phyloP scores from a whole-genome alignment of 2,329 filamentous ascomycete genomes.

The Diplodia seriata region DNA sequence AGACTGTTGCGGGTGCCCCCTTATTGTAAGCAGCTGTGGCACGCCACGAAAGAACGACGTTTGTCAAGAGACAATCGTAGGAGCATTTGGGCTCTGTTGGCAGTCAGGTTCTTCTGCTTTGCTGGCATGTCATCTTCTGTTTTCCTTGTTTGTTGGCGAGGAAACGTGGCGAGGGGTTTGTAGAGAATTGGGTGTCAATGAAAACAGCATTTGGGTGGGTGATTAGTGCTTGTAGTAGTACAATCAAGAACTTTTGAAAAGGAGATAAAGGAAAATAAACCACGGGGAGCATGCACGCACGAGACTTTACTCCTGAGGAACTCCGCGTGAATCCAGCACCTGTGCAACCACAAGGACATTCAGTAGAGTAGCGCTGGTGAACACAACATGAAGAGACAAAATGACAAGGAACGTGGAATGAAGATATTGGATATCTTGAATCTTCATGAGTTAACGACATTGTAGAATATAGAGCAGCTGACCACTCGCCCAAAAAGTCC shows the following conservation, averaged over 20 bases:
- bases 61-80: background rate
- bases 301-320: background rate
- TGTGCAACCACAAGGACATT: background rate
- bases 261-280: background rate
- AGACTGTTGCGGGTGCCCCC: background rate
- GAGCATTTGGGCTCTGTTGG: background rate
- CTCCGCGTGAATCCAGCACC: background rate
- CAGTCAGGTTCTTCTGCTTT: background rate
- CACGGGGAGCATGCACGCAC: background rate
- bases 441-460: slow-evolving; percentile 10
- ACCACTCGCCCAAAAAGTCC: slow-evolving; percentile 5
- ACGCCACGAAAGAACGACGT: background rate
- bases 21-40: background rate
- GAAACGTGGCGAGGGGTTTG: background rate
- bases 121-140: background rate
- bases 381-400: background rate
- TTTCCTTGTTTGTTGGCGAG: background rate
- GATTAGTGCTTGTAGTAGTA: background rate
- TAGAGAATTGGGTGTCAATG: background rate
- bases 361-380: background rate
- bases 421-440: slow-evolving; percentile 8
- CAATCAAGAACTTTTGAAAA: background rate
- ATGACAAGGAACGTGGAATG: background rate
- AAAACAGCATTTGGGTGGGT: background rate
- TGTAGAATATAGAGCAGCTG: background rate